Evolutionary conservation across 192 early-diverging fungal genomes (phyloP).

Genomic region (Linnemannia zychae): DNA sequence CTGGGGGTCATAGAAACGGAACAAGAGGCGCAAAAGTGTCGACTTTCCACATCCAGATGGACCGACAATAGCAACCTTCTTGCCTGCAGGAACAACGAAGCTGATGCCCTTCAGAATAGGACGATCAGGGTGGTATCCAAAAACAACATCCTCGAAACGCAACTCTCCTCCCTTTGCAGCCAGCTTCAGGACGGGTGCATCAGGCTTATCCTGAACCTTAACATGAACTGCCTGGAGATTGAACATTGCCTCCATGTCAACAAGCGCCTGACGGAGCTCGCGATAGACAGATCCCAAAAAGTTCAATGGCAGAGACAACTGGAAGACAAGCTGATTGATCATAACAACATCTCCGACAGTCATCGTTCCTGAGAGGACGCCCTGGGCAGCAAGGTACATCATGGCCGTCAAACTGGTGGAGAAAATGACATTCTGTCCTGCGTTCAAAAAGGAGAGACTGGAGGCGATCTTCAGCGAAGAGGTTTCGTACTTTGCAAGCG

Average conservation of each 20-base stretch:
- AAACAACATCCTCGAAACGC: conserved; percentile 87
- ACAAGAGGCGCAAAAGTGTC: conserved; percentile 86
- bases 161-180: conserved; percentile 82
- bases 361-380: conserved; percentile 80
- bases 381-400: conserved; percentile 97
- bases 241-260: conserved; percentile 99
- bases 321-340: conserved; percentile 99
- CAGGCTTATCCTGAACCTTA: conserved; percentile 67
- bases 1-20: conserved; percentile 94
- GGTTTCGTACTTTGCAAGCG: conserved; percentile 91
- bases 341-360: conserved; percentile 98
- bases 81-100: conserved; percentile 89
- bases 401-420: conserved; percentile 91
- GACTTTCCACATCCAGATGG: conserved; percentile 95
- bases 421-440: conserved; percentile 96
- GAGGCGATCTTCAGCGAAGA: conserved; percentile 93
- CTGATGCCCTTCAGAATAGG: conserved; percentile 71
- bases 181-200: conserved; percentile 64
- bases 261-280: conserved; percentile 93
- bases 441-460: conserved; percentile 93
- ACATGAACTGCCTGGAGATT: conserved; percentile 73
- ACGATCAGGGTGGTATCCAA: conserved; percentile 87
- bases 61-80: conserved; percentile 92
- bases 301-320: conserved; percentile 96
- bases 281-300: conserved; percentile 98